These are phyloP conservation scores for baker's yeast (Saccharomyces cerevisiae) DNA, from an alignment of 805 yeast species.

Conservation along the genomic window DNA sequence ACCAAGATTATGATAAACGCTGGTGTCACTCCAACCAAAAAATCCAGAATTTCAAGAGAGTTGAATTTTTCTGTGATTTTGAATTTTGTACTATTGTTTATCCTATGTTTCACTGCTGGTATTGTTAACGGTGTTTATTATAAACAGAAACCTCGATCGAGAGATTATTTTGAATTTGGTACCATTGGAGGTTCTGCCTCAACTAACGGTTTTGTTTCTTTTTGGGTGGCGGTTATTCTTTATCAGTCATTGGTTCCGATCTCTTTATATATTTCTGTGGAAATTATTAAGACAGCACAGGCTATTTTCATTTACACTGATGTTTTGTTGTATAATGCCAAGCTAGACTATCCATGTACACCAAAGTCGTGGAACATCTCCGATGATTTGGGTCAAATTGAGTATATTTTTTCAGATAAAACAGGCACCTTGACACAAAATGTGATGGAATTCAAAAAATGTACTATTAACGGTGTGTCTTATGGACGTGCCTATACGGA, in stretches of 20 bases:
- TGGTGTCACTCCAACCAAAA: constrained; percentile 75
- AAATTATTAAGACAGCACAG: constrained; percentile 75
- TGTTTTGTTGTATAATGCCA: constrained; percentile 58
- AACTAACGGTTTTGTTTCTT: constrained; percentile 61
- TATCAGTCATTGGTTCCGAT: constrained; percentile 80
- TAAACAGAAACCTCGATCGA: constrained; percentile 37
- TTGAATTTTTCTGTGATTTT: constrained; percentile 60
- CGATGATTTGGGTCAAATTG: constrained; percentile 82
- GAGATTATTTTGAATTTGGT: constrained; percentile 61
- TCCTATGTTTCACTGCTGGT: constrained; percentile 63
- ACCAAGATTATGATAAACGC: constrained; percentile 77
- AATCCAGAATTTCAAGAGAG: constrained; percentile 65
- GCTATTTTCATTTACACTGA: constrained; percentile 76
- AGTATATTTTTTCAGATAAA: constrained; percentile 75
- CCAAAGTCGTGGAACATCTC: constrained; percentile 83
- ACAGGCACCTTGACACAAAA: constrained; percentile 81
- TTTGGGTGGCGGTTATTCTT: constrained; percentile 67
- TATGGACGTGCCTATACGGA: constrained; percentile 81
- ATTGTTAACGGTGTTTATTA: constrained; percentile 65
- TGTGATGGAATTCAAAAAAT: constrained; percentile 78
- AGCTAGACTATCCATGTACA: constrained; percentile 70
- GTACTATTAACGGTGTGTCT: constrained; percentile 63
- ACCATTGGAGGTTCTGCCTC: constrained; percentile 59
- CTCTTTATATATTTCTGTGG: constrained; percentile 73
- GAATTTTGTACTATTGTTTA: constrained; percentile 56